Percentiles rank a stretch among this genome's conserved stretches.
These are phyloP conservation scores for Carnegiea gigantea DNA, from an alignment of 179 eudicot genomes.

Conservation along the genomic window DNA sequence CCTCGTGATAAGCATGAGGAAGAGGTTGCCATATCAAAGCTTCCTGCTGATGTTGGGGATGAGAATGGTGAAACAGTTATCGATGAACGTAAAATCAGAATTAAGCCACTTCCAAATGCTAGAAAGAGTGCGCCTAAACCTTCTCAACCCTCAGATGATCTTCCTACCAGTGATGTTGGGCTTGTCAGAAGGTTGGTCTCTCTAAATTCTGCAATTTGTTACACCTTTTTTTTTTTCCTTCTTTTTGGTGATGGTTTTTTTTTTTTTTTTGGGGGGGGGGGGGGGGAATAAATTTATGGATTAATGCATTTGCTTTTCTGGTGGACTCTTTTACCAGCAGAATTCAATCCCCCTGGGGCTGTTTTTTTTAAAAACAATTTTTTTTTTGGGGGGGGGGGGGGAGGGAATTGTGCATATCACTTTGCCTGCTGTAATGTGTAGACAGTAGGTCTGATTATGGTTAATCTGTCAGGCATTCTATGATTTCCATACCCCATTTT, in stretches of 20 bases:
- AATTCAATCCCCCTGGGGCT: too few species aligned
- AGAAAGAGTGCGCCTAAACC: slow-evolving; percentile 56
- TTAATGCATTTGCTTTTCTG: too few species aligned
- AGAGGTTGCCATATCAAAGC: slow-evolving; percentile 81
- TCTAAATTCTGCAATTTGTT: background rate
- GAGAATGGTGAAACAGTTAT: slow-evolving; percentile 95
- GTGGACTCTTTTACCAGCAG: too few species aligned
- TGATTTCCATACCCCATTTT: background rate
- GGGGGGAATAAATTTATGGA: too few species aligned
- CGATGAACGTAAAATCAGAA: slow-evolving; percentile 96
- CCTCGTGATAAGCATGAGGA: slow-evolving; percentile 98
- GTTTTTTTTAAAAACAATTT: too few species aligned
- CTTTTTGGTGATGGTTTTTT: too few species aligned
- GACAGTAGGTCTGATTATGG: background rate
- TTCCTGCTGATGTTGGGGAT: slow-evolving; percentile 99
- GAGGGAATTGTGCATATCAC: background rate
- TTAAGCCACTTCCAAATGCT: slow-evolving; percentile 75
- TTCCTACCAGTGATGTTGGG: slow-evolving; percentile 64
- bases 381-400: background rate
- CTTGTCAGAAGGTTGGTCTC: slow-evolving; percentile 66
- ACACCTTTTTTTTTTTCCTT: too few species aligned
- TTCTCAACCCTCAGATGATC: slow-evolving; percentile 58
- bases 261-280: too few species aligned
- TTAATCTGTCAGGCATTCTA: background rate
- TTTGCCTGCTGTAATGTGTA: background rate